Evolutionary conservation across 352 stramenopile species (phyloP), one percentile per base, ranked within the genome.

Genomic region (Pythium sukuiense): DNA sequence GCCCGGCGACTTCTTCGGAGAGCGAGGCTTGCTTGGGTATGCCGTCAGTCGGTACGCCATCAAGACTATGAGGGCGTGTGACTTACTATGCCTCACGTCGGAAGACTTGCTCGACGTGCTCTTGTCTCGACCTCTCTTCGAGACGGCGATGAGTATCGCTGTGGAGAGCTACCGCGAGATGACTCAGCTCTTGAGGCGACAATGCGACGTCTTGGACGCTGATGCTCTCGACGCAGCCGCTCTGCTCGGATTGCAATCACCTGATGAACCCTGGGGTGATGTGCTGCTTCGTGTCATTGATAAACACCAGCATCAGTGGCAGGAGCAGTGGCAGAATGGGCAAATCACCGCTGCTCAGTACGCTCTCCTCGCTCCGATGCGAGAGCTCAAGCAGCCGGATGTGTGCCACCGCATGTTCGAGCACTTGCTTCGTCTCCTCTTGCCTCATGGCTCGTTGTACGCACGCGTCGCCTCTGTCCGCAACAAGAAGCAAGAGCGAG

Each of bases 1-100:
- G 14, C 72, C 74, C 14, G 83, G 83, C 0, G 79, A 84, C 54
- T 89, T 63, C 64, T 90, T 92, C 26, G 81, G 83, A 33, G 78
- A 92, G 16, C 67, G 77, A 11, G 82, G 82, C 0, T 45, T 92
- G 33, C 76, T 92, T 0, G 79, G 76, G 0, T 89, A 85, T 35
- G 76, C 81, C 0, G 77, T 88, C 1, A 74, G 70, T 6, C 30
- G 67, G 0, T 74, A 62, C 7, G 81, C 75, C 0, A 75, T 89
- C 12, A 53, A 57, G 6, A 72, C 67, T 0, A 41, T 74, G 27
- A 41, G 67, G 8, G 67, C 71, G 3, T 77, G 71, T 43, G 71
- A 77, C 29, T 20, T 77, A 12, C 20, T 74, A 2, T 43, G 43
- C 3, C 54, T 83, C 13, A 83, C 68, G 20, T 82, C 76, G 0